A percentile compares a stretch with the other conserved stretches of the same genome.
Conservation (phyloP, 1,284 basidiomycete genomes). For the Cutaneotrichosporon daszewskae region DNA sequence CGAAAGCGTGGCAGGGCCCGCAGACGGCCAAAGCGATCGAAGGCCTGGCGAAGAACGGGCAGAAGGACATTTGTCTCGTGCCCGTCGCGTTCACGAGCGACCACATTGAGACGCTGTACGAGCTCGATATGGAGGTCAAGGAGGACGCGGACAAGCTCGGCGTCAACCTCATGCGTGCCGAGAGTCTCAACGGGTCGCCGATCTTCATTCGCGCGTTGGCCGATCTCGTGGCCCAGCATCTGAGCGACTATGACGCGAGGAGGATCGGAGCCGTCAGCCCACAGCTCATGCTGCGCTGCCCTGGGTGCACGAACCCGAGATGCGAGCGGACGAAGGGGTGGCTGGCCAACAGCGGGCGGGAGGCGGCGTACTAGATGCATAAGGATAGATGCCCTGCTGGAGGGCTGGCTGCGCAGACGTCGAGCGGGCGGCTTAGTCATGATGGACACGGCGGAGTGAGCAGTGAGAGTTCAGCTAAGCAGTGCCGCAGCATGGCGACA, state of each 20-base stretch:
- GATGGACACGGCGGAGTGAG: too few species aligned
- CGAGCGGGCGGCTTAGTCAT: too few species aligned
- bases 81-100: conserved; percentile 99
- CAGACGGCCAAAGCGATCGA: conserved; percentile 90
- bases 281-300: conserved; percentile 85
- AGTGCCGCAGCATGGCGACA: too few species aligned
- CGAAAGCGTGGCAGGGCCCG: conserved; percentile 96
- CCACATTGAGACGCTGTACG: conserved; percentile 97
- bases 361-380: not conserved
- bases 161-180: conserved; percentile 82
- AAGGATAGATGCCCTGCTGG: too few species aligned
- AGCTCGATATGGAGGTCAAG: conserved; percentile 89
- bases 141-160: conserved; percentile 88
- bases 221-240: conserved; percentile 80
- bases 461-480: too few species aligned
- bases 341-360: conserved; percentile 54
- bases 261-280: conserved; percentile 59
- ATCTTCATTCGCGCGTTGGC: conserved; percentile 95
- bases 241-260: conserved; percentile 56
- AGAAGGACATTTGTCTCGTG: conserved; percentile 80
- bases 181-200: conserved; percentile 95
- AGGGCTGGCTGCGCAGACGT: too few species aligned
- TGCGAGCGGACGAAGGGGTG: conserved; percentile 84
- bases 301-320: conserved; percentile 81
- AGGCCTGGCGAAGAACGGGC: conserved; percentile 80